Evolutionary conservation across 2,329 filamentous ascomycete genomes (phyloP), one percentile per base, ranked within the genome.

Genomic region (Orbilia oligospora): DNA sequence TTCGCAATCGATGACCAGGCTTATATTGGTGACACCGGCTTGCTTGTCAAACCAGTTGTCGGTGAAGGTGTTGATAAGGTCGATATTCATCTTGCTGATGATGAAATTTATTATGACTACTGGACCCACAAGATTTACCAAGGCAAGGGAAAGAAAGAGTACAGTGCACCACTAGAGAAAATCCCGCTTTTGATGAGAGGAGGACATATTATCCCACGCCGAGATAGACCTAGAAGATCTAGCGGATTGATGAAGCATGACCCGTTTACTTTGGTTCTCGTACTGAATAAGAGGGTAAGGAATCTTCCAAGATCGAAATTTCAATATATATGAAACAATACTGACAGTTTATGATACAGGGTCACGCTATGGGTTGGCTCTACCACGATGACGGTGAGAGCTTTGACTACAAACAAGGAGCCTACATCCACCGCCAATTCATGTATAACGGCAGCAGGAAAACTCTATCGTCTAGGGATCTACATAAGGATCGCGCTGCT

Each of bases 331-430:
- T 18, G n/a, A 44, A 56, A 5, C 4, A 3, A 5, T 9, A 14
- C 51, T 67, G 56, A 55, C 48, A n/a, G 48, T 41, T 44, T 41
- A 12, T 14, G 22, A 24, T 36, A 22, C 24, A 91, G 82, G 87
- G 85, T 20, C 71, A 83, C 4, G 93, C 95, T 0, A 89, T 91
- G 58, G 96, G 96, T 30, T 91, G 92, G 61, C 86, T 99, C 6
- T 99, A 99, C 83, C 87, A 93, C 33, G 96, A 99, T 83, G 96
- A 99, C 81, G 96, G 96, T 58, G 94, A 98, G 85, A 92, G 92
- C 0, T 99, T 94, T 81, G 93, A 97, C 70, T 94, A 93, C 83
- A 87, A 97, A 84, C 87, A 90, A 80, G 95, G 94, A 10, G 93
- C 93, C 79, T 97, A 92, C 85, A 94, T 98, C 81, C 91, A 97